A percentile compares a stretch with the other conserved stretches of the same genome.
phyloP scores from a whole-genome alignment of 2,329 filamentous ascomycete genomes.

The Tolypocladium tropicale region DNA sequence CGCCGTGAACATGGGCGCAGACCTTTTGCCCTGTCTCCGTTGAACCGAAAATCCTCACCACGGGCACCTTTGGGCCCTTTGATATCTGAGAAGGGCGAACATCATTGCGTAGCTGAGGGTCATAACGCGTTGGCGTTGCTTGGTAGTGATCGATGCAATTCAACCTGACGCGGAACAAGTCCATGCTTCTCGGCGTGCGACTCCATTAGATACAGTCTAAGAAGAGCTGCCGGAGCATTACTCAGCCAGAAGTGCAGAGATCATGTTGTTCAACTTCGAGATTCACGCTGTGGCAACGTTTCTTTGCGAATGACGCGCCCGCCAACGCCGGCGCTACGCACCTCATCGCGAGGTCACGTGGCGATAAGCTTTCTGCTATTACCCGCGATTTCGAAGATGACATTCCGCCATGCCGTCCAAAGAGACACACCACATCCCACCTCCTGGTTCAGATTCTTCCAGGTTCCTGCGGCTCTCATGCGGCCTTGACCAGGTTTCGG shows the following conservation, averaged over 20 bases:
- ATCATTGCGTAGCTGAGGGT: constrained; percentile 65
- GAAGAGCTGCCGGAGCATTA: neutral
- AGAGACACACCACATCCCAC: neutral
- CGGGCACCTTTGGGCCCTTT: constrained; percentile 65
- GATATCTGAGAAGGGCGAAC: constrained; percentile 46
- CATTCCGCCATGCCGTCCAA: neutral
- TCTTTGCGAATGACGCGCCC: neutral
- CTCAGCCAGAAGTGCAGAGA: neutral
- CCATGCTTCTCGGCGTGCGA: constrained; percentile 24
- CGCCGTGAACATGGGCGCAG: constrained; percentile 90
- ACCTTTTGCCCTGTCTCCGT: constrained; percentile 94
- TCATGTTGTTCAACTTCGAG: neutral
- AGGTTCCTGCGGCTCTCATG: neutral
- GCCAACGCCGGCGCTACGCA: neutral
- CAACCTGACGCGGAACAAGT: constrained; percentile 78
- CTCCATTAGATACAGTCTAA: constrained; percentile 8
- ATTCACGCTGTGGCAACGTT: neutral
- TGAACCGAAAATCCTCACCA: constrained; percentile 83
- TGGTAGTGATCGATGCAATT: constrained; percentile 98
- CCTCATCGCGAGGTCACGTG: constrained; percentile 19
- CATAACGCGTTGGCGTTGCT: constrained; percentile 64
- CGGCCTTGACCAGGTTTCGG: neutral
- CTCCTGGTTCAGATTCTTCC: neutral
- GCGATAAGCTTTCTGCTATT: constrained; percentile 6
- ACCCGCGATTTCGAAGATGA: neutral